Conservation (phyloP, 495 filamentous ascomycete species). For the Rostrohypoxylon terebratum region DNA sequence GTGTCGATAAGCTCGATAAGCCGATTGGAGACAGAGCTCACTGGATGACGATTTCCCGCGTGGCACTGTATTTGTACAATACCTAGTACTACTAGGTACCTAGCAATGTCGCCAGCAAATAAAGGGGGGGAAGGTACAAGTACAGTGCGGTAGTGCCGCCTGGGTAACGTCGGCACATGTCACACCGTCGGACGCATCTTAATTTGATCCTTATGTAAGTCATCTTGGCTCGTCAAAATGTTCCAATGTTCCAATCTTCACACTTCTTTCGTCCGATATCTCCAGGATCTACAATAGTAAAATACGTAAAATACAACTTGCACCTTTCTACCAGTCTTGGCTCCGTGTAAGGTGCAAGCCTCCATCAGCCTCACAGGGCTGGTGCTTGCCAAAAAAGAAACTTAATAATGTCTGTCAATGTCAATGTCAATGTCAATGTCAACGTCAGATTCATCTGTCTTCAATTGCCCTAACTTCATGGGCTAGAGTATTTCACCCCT, state of each 20-base stretch:
- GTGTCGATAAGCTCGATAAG: conserved; percentile 31
- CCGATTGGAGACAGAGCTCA: conserved; percentile 40
- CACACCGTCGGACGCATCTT: conserved; percentile 1
- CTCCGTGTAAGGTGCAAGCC: conserved; percentile 31
- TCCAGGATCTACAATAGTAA: conserved; percentile 24
- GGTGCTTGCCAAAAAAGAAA: conserved; percentile 12
- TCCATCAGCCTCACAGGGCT: conserved; percentile 37
- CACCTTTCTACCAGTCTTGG: conserved; percentile 36
- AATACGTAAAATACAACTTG: conserved; percentile 5
- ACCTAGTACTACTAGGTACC: no score
- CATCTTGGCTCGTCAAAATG: no score
- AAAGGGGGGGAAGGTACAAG: conserved; percentile 5
- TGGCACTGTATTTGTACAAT: conserved; percentile 29
- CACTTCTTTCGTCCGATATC: conserved; percentile 30
- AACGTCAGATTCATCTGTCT: conserved; percentile 13
- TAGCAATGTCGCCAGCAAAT: not conserved
- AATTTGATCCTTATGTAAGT: no score
- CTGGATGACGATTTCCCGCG: conserved; percentile 40
- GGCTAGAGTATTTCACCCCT: conserved; percentile 13
- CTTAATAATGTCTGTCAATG: conserved; percentile 22
- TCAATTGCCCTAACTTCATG: conserved; percentile 4
- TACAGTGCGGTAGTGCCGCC: no score
- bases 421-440: conserved; percentile 13
- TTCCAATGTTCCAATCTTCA: not conserved
- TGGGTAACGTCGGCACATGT: conserved; percentile 6